These are phyloP conservation scores for Rhamnella rubrinervis DNA, from an alignment of 331 rosid species.

Conservation along the genomic window DNA sequence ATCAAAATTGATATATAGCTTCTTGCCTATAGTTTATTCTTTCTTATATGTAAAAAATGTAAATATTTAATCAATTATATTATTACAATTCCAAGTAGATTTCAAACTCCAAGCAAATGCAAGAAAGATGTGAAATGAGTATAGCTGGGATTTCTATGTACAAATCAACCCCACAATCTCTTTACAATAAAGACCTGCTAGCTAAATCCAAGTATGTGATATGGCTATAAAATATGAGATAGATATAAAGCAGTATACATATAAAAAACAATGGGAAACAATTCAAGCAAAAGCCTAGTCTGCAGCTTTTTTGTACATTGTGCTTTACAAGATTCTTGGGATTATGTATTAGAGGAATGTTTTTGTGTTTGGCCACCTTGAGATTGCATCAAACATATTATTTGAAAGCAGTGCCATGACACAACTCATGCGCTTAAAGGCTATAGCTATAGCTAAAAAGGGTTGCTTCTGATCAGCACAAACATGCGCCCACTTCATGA, in stretches of 20 bases:
- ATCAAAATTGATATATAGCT: too few relatives aligned
- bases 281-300: not conserved
- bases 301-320: conserved; percentile 13
- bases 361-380: conserved; percentile 29
- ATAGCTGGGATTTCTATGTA: too few relatives aligned
- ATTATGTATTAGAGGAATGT: conserved; percentile 31
- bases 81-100: too few relatives aligned
- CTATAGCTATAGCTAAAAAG: not conserved
- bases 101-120: too few relatives aligned
- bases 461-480: not conserved
- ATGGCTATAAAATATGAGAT: too few relatives aligned
- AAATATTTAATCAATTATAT: too few relatives aligned
- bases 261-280: not conserved
- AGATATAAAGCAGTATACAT: not conserved
- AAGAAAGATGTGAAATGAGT: too few relatives aligned
- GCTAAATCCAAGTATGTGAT: too few relatives aligned
- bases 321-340: conserved; percentile 29
- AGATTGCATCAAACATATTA: conserved; percentile 15
- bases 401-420: not conserved
- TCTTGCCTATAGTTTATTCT: too few relatives aligned
- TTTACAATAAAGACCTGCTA: not conserved
- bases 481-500: too few relatives aligned
- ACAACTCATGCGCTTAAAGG: not conserved
- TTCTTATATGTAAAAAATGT: too few relatives aligned
- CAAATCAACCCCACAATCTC: not conserved